Evolutionary conservation across 2,329 filamentous ascomycete species (phyloP).

Genomic region (Endocalyx cinctus): DNA sequence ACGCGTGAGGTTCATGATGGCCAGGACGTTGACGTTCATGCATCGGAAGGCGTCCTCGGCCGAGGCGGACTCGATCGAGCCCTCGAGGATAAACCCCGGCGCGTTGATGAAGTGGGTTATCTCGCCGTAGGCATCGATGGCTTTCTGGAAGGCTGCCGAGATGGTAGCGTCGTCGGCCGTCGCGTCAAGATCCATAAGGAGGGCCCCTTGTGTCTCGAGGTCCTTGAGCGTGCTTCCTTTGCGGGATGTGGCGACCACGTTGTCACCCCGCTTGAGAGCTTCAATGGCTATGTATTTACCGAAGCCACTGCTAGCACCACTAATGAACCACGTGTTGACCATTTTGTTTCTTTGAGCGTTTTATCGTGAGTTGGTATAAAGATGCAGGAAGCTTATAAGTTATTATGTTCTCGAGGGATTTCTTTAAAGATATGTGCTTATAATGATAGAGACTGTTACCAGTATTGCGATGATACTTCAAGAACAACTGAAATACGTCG

Average conservation of each 20-base stretch:
- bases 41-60: slow-evolving; percentile 22
- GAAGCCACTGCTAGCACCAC: slow-evolving; percentile 47
- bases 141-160: slow-evolving; percentile 28
- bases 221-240: slow-evolving; percentile 32
- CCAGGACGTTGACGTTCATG: slow-evolving; percentile 38
- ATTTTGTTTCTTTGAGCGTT: too few relatives aligned
- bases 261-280: slow-evolving; percentile 42
- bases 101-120: slow-evolving; percentile 46
- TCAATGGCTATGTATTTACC: slow-evolving; percentile 39
- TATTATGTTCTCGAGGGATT: too few relatives aligned
- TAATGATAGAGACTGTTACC: too few relatives aligned
- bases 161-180: slow-evolving; percentile 34
- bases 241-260: slow-evolving; percentile 47
- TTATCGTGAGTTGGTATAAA: too few relatives aligned
- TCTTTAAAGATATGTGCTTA: too few relatives aligned
- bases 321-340: slow-evolving; percentile 48
- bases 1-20: slow-evolving; percentile 32
- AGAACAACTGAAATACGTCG: background rate
- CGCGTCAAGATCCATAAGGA: slow-evolving; percentile 42
- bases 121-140: slow-evolving; percentile 29
- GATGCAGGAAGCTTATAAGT: too few relatives aligned
- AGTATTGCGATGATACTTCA: too few relatives aligned
- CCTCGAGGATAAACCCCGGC: slow-evolving; percentile 41
- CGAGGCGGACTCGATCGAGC: slow-evolving; percentile 35
- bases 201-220: slow-evolving; percentile 39